phyloP scores from a whole-genome alignment of 495 filamentous ascomycete species.

The Xylaria flabelliformis region DNA sequence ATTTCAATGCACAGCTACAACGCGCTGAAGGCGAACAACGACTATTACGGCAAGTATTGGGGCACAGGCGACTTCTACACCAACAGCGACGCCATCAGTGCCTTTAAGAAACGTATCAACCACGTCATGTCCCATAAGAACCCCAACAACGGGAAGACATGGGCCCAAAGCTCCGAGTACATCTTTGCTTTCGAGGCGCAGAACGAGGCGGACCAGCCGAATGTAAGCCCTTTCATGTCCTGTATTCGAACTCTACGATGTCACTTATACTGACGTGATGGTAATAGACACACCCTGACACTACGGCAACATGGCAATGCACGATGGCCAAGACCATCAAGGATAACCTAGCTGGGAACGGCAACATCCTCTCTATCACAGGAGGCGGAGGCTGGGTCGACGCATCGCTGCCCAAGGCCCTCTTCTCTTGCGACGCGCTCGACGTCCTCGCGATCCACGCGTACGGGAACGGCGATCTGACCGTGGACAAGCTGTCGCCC shows the following conservation, averaged over 20 bases:
- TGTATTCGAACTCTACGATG: neutral
- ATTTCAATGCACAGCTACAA: slow-evolving; percentile 29
- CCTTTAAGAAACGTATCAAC: slow-evolving; percentile 30
- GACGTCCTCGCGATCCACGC: slow-evolving; percentile 32
- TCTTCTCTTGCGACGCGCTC: slow-evolving; percentile 26
- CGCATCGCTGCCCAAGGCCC: slow-evolving; percentile 2
- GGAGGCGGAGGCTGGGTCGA: slow-evolving; percentile 29
- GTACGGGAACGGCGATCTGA: slow-evolving; percentile 38
- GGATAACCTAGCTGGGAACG: neutral
- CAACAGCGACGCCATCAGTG: slow-evolving; percentile 26
- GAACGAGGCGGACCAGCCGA: slow-evolving; percentile 27
- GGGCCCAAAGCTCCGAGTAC: slow-evolving; percentile 25
- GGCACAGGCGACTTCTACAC: slow-evolving; percentile 29
- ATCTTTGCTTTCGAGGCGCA: slow-evolving; percentile 34
- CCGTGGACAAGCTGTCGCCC: slow-evolving; percentile 28
- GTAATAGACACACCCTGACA: neutral
- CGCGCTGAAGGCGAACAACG: slow-evolving; percentile 12
- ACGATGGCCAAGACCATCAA: slow-evolving; percentile 2
- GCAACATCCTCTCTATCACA: slow-evolving; percentile 3
- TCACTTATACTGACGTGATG: neutral
- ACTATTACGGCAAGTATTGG: slow-evolving; percentile 23
- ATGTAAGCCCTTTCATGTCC: neutral
- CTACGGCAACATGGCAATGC: neutral
- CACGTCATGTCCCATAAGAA: slow-evolving; percentile 31
- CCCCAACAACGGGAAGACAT: slow-evolving; percentile 26